Evolutionary conservation across 2,329 filamentous ascomycete genomes (phyloP).

Genomic region (Pseudopithomyces maydicus): DNA sequence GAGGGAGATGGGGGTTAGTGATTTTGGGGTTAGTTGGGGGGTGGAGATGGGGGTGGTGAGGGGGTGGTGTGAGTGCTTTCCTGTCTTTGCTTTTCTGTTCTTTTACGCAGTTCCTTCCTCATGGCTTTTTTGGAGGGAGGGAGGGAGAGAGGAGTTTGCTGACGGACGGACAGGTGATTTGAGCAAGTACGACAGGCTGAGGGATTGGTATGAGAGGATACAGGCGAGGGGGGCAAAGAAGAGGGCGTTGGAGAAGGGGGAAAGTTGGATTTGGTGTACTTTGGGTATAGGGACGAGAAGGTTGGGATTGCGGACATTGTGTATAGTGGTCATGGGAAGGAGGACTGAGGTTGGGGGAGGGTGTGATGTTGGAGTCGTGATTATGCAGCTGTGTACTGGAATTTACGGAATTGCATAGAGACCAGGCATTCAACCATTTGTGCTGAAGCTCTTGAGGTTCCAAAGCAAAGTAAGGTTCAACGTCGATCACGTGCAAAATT

Average conservation of each 20-base stretch:
- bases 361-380: not conserved
- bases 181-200: slow-evolving; percentile 38
- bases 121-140: too few species aligned
- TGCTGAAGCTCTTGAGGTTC: too few species aligned
- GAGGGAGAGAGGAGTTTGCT: too few species aligned
- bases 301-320: not conserved
- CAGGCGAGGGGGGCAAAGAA: slow-evolving; percentile 8
- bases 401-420: too few species aligned
- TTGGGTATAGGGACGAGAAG: slow-evolving; percentile 1
- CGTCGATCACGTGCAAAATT: too few species aligned
- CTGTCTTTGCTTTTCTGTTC: too few species aligned
- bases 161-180: too few species aligned
- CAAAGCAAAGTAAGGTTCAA: too few species aligned
- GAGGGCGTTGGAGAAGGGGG: slow-evolving; percentile 6
- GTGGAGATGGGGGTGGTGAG: slow-evolving; percentile 39
- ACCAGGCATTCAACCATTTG: too few species aligned
- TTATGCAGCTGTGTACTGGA: too few species aligned
- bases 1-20: slow-evolving; percentile 32
- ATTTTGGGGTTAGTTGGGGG: slow-evolving; percentile 43
- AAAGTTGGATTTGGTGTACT: slow-evolving; percentile 1
- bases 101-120: too few species aligned
- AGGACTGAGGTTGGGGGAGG: not conserved
- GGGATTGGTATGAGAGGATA: slow-evolving; percentile 32
- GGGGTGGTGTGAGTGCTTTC: too few species aligned
- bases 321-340: not conserved